Evolutionary conservation across 2,329 filamentous ascomycete species (phyloP), one percentile per base, ranked within the genome.

Genomic region (Fusarium transvaalense): DNA sequence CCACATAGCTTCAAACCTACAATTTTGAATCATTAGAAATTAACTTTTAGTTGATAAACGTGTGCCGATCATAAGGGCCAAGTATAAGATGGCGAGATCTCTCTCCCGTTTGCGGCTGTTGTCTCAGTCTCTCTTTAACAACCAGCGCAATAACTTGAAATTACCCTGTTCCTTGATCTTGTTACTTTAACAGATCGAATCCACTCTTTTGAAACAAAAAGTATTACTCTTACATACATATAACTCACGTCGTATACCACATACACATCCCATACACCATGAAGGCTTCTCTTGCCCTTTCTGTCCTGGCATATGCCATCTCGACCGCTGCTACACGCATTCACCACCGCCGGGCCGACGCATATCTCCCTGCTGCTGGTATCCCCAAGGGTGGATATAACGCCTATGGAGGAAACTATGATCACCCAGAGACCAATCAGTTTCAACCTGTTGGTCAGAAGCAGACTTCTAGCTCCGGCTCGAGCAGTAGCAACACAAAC

Each of bases 341-440:
- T 14, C 59, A 52, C 12, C 59, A 48, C 31, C 65, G 56, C 34
- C 59, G 66, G 25, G 31, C 51, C 19, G 39, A 68, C 7, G 23
- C 5, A 15, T 6, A 56, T 4, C 66, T 69, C 29, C 61, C 61
- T 12, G 53, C 35, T 31, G 43, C 35, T 14, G 54, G 51, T 5
- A 45, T 71, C 4, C 67, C 67, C 25, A 69, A 65, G 59, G 38
- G 3, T 13, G 67, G 67, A 1, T 68, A 65, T 9, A 70, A 65
- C 29, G 54, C 65, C 14, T 60, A 55, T 6, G 57, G 64, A 32
- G 67, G 63, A 45, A 71, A 60, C 34, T 66, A 69, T 21, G 65
- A 69, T 7, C 65, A 68, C 10, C 65, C 50, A 1, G 65, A 68
- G 27, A 68, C 65, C 23, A 68, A 68, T 34, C 58, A 67, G 39